Base-by-base conservation (phyloP, 352 stramenopile genomes). In the Globisporangium recalcitrans region DNA sequence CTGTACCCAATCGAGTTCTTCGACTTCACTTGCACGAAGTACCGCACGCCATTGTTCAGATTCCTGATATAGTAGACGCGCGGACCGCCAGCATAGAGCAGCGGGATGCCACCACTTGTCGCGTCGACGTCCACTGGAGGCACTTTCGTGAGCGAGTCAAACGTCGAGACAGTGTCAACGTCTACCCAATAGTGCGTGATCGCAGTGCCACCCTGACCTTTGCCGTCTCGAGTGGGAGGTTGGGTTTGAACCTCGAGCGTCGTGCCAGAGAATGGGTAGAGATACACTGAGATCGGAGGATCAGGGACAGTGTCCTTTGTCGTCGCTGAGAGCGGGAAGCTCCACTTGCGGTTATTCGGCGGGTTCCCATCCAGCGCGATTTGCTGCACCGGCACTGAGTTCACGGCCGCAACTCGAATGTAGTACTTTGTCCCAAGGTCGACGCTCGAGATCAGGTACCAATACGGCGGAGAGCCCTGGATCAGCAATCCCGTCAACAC, bases 261-360 rank as follows among this genome's bases (percentile, higher is more conserved):
- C 4, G 80, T 83, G 6, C 64, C 73, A 4, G 78, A 91, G 34
- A 82, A 90, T 5, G 79, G 72, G 27, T 78, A 78, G 7, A 92
- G 32, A 9, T 71, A 75, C 5, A 92, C 84, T 3, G 67, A 78
- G 2, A 90, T 49, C 0, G 85, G 81, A 3, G 78, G 71, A 49
- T 91, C 82, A 5, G 95, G 93, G 14, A 90, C 77, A 61, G 89
- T 88, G 65, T 98, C 78, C 22, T 77, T 76, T 0, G 94, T 92
- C 1, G 78, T 82, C 0, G 84, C 81, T 27, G 82, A 85, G 3
- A 95, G 52, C 6, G 72, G 65, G 13, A 80, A 85, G 29, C 88
- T 96, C 94, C 95, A 99, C 62, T 96, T 87, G 21, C 91, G 93
- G 63, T 98, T 98, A 63, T 97, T 75, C 10, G 80, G 82, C 13